Conservation (phyloP, 2,329 filamentous ascomycete genomes). For the Venturia effusa region DNA sequence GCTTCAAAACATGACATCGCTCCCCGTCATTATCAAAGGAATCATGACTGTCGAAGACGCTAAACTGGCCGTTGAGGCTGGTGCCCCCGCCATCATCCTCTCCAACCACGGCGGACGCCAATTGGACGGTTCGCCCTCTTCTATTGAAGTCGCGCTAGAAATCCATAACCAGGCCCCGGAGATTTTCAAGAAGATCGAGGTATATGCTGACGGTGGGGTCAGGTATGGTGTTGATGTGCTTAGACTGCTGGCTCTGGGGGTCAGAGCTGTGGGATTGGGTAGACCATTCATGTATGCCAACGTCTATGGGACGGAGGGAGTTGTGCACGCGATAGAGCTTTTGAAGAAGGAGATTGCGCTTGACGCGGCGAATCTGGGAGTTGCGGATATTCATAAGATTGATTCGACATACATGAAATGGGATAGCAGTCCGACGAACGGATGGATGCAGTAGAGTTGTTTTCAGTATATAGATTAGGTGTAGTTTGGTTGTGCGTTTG, state of each 20-base stretch:
- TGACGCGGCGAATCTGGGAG: slow-evolving; percentile 24
- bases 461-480: not conserved
- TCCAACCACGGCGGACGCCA: slow-evolving; percentile 29
- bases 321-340: slow-evolving; percentile 43
- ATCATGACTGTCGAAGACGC: slow-evolving; percentile 28
- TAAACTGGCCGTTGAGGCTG: slow-evolving; percentile 22
- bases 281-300: slow-evolving; percentile 42
- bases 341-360: slow-evolving; percentile 39
- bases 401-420: slow-evolving; percentile 1
- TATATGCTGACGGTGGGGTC: slow-evolving; percentile 28
- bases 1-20: slow-evolving; percentile 24
- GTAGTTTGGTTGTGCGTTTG: too few species aligned
- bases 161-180: too few species aligned
- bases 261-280: slow-evolving; percentile 64
- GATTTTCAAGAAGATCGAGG: slow-evolving; percentile 24
- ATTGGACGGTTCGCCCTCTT: slow-evolving; percentile 25
- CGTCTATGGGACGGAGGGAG: slow-evolving; percentile 49
- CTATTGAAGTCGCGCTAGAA: slow-evolving; percentile 23
- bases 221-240: slow-evolving; percentile 25
- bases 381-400: slow-evolving; percentile 22
- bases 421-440: not conserved
- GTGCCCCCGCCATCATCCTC: slow-evolving; percentile 27
- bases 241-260: slow-evolving; percentile 42
- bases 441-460: not conserved
- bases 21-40: slow-evolving; percentile 28